phyloP scores from a whole-genome alignment of 1,139 yeast genomes.

The Magnusiomyces ingens region DNA sequence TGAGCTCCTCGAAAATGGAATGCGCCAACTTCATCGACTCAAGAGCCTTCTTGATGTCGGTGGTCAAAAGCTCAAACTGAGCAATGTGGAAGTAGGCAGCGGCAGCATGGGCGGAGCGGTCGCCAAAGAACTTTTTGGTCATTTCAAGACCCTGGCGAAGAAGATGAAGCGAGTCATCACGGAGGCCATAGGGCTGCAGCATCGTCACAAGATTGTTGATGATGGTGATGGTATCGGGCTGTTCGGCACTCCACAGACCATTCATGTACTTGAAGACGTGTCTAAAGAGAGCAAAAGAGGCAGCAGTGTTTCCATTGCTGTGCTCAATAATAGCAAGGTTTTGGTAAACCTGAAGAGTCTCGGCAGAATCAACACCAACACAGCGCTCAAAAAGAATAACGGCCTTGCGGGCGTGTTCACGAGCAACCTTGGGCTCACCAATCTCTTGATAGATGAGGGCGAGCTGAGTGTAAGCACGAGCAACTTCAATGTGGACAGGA shows the following conservation, averaged over 20 bases:
- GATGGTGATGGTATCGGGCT: conserved; percentile 66
- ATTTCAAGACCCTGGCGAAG: conserved; percentile 32
- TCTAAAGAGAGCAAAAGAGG: conserved; percentile 56
- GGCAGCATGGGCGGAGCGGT: conserved; percentile 51
- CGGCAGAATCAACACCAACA: conserved; percentile 72
- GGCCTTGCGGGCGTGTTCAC: conserved; percentile 64
- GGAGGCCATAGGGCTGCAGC: conserved; percentile 48
- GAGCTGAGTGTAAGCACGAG: conserved; percentile 57
- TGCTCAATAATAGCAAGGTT: conserved; percentile 72
- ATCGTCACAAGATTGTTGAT: conserved; percentile 57
- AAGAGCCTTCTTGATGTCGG: conserved; percentile 50
- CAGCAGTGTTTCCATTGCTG: conserved; percentile 49
- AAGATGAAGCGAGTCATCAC: conserved; percentile 44
- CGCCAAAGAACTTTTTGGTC: conserved; percentile 48
- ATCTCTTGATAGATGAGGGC: conserved; percentile 64
- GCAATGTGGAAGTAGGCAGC: conserved; percentile 60
- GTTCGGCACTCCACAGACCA: conserved; percentile 47
- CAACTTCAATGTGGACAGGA: conserved; percentile 69
- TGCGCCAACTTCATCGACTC: conserved; percentile 48
- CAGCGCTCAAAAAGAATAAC: conserved; percentile 71
- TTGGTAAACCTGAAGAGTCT: conserved; percentile 62
- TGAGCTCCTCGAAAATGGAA: conserved; percentile 46
- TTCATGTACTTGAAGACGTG: conserved; percentile 57
- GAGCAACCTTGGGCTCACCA: conserved; percentile 53
- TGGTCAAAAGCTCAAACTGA: conserved; percentile 49